These are phyloP conservation scores for Globisporangium cederbergense DNA, from an alignment of 352 stramenopile species.

Conservation along the genomic window DNA sequence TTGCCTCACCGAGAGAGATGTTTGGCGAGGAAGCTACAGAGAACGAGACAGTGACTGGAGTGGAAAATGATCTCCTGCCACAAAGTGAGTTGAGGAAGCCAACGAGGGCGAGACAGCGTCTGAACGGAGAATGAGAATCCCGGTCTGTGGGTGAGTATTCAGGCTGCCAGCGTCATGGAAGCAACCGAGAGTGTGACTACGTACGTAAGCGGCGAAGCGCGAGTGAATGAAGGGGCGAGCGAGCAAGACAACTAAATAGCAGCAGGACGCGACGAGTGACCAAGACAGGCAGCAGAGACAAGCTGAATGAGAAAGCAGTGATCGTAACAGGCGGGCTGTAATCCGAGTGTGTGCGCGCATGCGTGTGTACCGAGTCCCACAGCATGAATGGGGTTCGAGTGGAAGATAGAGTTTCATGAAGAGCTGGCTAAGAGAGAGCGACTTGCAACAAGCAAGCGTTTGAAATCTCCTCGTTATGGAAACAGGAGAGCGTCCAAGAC, in stretches of 20 bases:
- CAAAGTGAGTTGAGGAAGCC: conserved; percentile 7
- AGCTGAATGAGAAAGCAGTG: not conserved
- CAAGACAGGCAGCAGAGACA: not conserved
- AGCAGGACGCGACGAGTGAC: not conserved
- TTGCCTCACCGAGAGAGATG: not conserved
- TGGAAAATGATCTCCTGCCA: not conserved
- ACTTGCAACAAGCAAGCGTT: not conserved
- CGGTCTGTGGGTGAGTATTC: not conserved
- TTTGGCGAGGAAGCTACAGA: no score
- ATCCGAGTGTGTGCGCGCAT: not conserved
- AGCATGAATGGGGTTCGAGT: conserved; percentile 2
- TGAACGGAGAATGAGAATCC: not conserved
- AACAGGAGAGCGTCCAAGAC: not conserved
- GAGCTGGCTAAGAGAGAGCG: not conserved
- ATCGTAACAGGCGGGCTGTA: not conserved
- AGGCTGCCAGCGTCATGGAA: conserved; percentile 5
- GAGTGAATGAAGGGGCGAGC: not conserved
- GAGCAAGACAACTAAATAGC: not conserved
- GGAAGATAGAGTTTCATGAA: conserved; percentile 3
- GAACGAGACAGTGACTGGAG: conserved; percentile 6
- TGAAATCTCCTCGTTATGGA: not conserved
- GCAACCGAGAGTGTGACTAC: not conserved
- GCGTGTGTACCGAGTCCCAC: not conserved
- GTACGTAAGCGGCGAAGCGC: not conserved
- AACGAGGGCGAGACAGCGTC: conserved; percentile 1